phyloP scores from a whole-genome alignment of 2,329 filamentous ascomycete genomes.

The Trichoderma koningii region DNA sequence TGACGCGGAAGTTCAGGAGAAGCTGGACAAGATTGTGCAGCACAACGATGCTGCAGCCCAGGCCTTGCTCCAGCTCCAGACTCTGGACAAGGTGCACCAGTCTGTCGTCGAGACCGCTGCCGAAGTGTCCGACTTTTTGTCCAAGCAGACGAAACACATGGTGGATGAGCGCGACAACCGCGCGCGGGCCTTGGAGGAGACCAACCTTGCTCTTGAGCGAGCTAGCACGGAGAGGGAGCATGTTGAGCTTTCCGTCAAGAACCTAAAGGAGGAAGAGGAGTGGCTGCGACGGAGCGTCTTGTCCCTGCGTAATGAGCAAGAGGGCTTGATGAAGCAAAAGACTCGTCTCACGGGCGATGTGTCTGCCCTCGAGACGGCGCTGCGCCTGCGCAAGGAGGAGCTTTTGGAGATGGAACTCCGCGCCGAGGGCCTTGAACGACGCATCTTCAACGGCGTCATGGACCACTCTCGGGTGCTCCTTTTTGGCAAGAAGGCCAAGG shows the following conservation, averaged over 20 bases:
- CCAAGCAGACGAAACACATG: slow-evolving; percentile 72
- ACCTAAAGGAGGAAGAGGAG: slow-evolving; percentile 55
- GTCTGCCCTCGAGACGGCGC: slow-evolving; percentile 85
- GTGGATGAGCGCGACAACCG: slow-evolving; percentile 76
- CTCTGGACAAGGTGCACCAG: slow-evolving; percentile 84
- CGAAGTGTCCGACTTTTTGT: slow-evolving; percentile 81
- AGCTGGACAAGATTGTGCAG: slow-evolving; percentile 55
- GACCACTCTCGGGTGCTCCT: slow-evolving; percentile 93
- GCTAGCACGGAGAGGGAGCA: slow-evolving; percentile 66
- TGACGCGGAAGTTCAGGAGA: slow-evolving; percentile 41
- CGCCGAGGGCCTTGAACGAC: slow-evolving; percentile 84
- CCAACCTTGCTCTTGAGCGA: slow-evolving; percentile 77
- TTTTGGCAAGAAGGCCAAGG: slow-evolving; percentile 64
- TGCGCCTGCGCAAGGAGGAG: slow-evolving; percentile 86
- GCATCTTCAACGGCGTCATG: slow-evolving; percentile 93
- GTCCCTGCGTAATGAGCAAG: slow-evolving; percentile 66
- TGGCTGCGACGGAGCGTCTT: slow-evolving; percentile 58
- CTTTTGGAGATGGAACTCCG: slow-evolving; percentile 86
- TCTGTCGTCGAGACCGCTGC: slow-evolving; percentile 82
- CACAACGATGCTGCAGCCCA: slow-evolving; percentile 68
- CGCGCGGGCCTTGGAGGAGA: slow-evolving; percentile 78
- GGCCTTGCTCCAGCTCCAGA: slow-evolving; percentile 73
- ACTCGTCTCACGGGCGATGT: slow-evolving; percentile 80
- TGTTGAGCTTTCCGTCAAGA: slow-evolving; percentile 57
- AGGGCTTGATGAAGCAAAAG: slow-evolving; percentile 76